phyloP scores from a whole-genome alignment of 352 stramenopile species.

The Pythium coloratum region DNA sequence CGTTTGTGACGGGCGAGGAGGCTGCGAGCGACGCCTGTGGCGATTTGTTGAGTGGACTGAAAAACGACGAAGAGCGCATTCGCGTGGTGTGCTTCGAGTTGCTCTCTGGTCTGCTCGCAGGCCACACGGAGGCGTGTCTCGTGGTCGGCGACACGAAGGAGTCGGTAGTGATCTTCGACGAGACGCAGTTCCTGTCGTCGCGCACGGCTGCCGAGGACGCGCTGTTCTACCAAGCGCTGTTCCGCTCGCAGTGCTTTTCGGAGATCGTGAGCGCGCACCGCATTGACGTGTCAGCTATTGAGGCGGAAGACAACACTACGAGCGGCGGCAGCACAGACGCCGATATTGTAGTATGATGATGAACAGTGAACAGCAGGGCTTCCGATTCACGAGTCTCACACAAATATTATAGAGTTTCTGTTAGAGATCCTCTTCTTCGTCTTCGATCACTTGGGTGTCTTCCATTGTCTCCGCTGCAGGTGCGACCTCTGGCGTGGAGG shows the following conservation, averaged over 20 bases:
- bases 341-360: background rate
- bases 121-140: constrained; percentile 73
- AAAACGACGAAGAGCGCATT: constrained; percentile 36
- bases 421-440: constrained; percentile 16
- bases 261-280: constrained; percentile 80
- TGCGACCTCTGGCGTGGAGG: background rate
- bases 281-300: constrained; percentile 53
- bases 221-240: constrained; percentile 63
- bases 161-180: constrained; percentile 87
- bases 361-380: background rate
- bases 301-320: constrained; percentile 18
- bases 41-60: constrained; percentile 8
- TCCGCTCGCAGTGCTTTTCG: constrained; percentile 83
- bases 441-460: constrained; percentile 15
- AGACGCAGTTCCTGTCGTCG: constrained; percentile 77
- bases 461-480: constrained; percentile 1
- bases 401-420: constrained; percentile 12
- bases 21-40: background rate
- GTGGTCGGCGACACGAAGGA: constrained; percentile 85
- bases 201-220: constrained; percentile 47
- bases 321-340: constrained; percentile 10
- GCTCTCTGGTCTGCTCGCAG: constrained; percentile 57
- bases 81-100: constrained; percentile 69
- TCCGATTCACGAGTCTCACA: background rate
- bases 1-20: background rate